These are phyloP conservation scores for Stachybotrys elegans DNA, from an alignment of 2,329 filamentous ascomycete genomes.

Conservation along the genomic window DNA sequence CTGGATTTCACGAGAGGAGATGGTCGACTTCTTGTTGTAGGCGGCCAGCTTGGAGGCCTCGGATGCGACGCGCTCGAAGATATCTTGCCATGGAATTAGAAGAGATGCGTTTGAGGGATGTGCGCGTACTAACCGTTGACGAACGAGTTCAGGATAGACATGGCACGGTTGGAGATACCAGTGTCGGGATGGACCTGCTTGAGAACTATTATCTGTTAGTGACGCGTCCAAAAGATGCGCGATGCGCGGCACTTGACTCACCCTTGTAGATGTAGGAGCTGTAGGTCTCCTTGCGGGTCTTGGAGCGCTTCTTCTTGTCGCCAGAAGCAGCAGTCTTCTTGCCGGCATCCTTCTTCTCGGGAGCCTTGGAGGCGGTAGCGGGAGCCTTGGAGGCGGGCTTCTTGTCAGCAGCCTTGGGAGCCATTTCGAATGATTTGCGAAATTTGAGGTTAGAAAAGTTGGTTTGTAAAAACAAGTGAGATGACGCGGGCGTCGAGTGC, in stretches of 20 bases:
- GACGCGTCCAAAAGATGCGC: conserved; percentile 7
- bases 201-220: conserved; percentile 60
- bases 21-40: conserved; percentile 99
- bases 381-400: conserved; percentile 98
- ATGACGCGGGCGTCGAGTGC: neutral
- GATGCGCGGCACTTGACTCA: conserved; percentile 34
- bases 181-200: conserved; percentile 99
- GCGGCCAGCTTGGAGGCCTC: conserved; percentile 98
- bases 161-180: conserved; percentile 99
- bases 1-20: conserved; percentile 98
- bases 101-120: neutral
- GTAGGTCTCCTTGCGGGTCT: conserved; percentile 99
- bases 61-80: conserved; percentile 98
- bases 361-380: conserved; percentile 61
- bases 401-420: conserved; percentile 97
- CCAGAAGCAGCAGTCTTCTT: conserved; percentile 98
- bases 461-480: conserved; percentile 13
- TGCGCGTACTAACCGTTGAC: conserved; percentile 73
- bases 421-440: conserved; percentile 61
- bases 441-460: conserved; percentile 3
- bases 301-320: conserved; percentile 99
- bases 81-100: conserved; percentile 53
- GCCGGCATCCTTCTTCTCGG: conserved; percentile 98
- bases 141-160: conserved; percentile 99
- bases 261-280: conserved; percentile 99